These are phyloP conservation scores for Diplotaxis tenuifolia DNA, from an alignment of 345 rosid genomes.

Conservation along the genomic window DNA sequence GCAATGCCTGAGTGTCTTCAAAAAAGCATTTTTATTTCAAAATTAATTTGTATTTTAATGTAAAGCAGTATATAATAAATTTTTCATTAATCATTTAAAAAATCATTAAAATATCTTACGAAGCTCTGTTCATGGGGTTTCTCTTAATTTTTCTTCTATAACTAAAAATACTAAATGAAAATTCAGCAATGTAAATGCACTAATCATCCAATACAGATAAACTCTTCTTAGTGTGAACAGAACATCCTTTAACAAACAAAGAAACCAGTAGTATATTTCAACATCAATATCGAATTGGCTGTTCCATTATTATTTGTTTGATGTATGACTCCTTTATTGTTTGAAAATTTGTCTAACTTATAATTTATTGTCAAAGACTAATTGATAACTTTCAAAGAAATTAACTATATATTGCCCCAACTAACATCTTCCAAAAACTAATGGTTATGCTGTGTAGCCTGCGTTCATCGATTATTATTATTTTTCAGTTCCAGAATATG, in stretches of 20 bases:
- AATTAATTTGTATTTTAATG: not conserved
- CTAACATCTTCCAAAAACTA: not conserved
- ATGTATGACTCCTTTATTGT: not conserved
- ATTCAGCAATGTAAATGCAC: not conserved
- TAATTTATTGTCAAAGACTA: not conserved
- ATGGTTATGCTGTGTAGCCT: not conserved
- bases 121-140: not conserved
- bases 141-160: too few relatives aligned
- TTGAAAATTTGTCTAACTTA: not conserved
- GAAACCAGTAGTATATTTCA: not conserved
- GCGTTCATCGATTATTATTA: not conserved
- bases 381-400: not conserved
- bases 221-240: slow-evolving; percentile 2
- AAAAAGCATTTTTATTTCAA: not conserved
- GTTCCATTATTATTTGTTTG: not conserved
- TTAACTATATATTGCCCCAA: not conserved
- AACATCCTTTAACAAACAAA: not conserved
- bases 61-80: not conserved
- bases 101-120: not conserved
- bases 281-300: not conserved
- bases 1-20: not conserved
- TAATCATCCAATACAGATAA: not conserved
- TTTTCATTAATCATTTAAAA: not conserved
- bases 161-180: not conserved
- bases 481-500: not conserved